phyloP scores from a whole-genome alignment of 2,329 filamentous ascomycete genomes.

The Ilyonectria destructans region DNA sequence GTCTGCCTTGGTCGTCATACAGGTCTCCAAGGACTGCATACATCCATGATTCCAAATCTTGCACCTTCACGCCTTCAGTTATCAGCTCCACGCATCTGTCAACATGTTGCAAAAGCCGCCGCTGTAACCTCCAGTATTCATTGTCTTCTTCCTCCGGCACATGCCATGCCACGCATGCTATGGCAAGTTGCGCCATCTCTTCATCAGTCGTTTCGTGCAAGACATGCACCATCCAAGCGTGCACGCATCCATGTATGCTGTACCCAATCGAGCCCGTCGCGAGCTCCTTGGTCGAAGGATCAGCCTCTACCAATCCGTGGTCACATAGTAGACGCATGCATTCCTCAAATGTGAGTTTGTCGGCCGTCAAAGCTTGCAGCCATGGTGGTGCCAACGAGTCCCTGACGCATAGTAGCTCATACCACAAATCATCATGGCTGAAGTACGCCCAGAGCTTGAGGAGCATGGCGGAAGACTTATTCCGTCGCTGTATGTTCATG shows the following conservation, averaged over 20 bases:
- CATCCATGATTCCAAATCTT: constrained; percentile 13
- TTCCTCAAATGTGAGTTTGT: constrained; percentile 45
- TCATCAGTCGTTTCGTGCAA: constrained; percentile 42
- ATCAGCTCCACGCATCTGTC: constrained; percentile 33
- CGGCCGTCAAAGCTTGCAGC: constrained; percentile 43
- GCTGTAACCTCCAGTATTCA: constrained; percentile 36
- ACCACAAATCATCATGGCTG: constrained; percentile 62
- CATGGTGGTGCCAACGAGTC: constrained; percentile 36
- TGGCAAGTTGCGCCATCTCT: constrained; percentile 26
- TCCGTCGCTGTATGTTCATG: constrained; percentile 51
- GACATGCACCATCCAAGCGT: constrained; percentile 50
- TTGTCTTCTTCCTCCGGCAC: constrained; percentile 22
- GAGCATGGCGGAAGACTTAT: constrained; percentile 50
- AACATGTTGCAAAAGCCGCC: constrained; percentile 41
- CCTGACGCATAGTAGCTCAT: constrained; percentile 55
- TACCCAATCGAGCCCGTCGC: constrained; percentile 47
- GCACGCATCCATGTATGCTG: constrained; percentile 54
- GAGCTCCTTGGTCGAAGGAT: constrained; percentile 21
- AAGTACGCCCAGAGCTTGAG: constrained; percentile 62
- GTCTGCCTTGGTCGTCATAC: constrained; percentile 43
- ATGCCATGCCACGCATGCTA: constrained; percentile 28
- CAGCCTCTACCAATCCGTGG: constrained; percentile 49
- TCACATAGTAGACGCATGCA: constrained; percentile 50
- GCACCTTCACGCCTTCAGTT: background rate
- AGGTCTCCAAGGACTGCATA: constrained; percentile 39